Evolutionary conservation across 1,284 basidiomycete species (phyloP), one percentile per base, ranked within the genome.

Genomic region (Microbotryum saponariae): DNA sequence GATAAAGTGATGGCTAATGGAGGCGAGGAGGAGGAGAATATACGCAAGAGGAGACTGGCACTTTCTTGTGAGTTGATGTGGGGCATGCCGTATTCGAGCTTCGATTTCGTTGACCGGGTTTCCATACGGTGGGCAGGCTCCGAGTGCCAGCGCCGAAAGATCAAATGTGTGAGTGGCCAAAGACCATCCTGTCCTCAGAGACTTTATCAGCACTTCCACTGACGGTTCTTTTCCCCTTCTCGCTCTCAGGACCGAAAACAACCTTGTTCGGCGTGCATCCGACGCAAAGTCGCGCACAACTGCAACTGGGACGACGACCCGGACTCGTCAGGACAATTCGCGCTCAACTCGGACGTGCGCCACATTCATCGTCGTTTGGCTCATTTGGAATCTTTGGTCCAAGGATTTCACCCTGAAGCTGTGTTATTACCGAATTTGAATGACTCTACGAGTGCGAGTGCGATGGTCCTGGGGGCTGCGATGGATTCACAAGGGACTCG

Each of bases 311-410:
- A 60, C 12, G 54, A 56, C 18, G 54, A 56, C 48, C 52, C 49
- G 21, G 58, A 59, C 33, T 51, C 58, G 7, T 27, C 45, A 6
- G 20, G 53, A 1, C 59, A 61, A 0, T 68, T 53, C 18, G 67
- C 67, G 2, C 59, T 61, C 27, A 62, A 56, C 20, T 57, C 56
- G 21, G 64, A 68, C 16, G 64, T 68, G n/a, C 60, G 62, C 5
- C 56, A 65, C 3, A 54, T 68, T 44, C 33, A 45, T 18, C 67
- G 67, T 4, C 67, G 67, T 1, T 60, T 68, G 9, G 42, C 48
- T 0, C 64, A 66, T 25, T 62, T 68, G 48, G 67, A 68, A 46
- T n/a, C 44, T 12, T 56, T 68, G 37, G 37, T 42, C 37, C 37
- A 42, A 18, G 12, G 14, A 2, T 42, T 42, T 10, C 37, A 42